Evolutionary conservation across 2,329 filamentous ascomycete species (phyloP).

Genomic region (Metarhizium humberi): DNA sequence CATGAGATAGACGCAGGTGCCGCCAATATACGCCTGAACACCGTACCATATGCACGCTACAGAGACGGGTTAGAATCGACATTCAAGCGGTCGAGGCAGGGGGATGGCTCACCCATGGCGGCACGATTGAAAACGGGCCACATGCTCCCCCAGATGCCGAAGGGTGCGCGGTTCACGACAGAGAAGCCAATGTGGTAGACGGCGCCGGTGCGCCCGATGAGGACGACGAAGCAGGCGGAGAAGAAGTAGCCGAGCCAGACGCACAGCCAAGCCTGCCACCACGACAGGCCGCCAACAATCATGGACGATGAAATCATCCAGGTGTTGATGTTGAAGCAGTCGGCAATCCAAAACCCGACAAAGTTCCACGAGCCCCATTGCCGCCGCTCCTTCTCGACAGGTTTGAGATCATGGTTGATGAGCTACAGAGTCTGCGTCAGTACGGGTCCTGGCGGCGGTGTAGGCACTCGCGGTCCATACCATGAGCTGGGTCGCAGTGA

Average conservation of each 20-base stretch:
- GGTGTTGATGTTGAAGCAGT: conserved; percentile 83
- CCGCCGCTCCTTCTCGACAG: conserved; percentile 69
- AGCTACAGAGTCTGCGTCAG: conserved; percentile 37
- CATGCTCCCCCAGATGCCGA: conserved; percentile 80
- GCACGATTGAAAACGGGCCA: conserved; percentile 87
- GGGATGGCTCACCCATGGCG: conserved; percentile 49
- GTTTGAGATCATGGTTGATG: conserved; percentile 73
- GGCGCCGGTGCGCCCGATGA: conserved; percentile 76
- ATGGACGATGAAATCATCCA: conserved; percentile 90
- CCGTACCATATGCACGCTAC: conserved; percentile 80
- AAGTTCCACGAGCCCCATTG: conserved; percentile 86
- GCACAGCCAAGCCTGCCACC: conserved; percentile 86
- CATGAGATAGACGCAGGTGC: conserved; percentile 80
- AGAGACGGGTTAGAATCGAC: background rate
- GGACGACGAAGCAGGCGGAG: conserved; percentile 63
- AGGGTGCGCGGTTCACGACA: conserved; percentile 66
- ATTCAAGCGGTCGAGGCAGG: background rate
- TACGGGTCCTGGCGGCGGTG: background rate
- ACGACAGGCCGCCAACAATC: conserved; percentile 68
- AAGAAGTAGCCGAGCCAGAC: conserved; percentile 82
- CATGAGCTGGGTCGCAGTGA: background rate
- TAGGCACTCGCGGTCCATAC: background rate
- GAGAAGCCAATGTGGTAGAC: conserved; percentile 87
- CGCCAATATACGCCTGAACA: conserved; percentile 78
- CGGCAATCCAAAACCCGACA: conserved; percentile 78